Evolutionary conservation across 176 grass and related monocot species (phyloP).

Genomic region (maize (Zea mays)): Zm-B73-REFERENCE-NAM-5.0 NC_050102.1:177441001-177441500

Average conservation of each 20-base stretch:
- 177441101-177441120: background rate
- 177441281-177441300: slow-evolving; percentile 9
- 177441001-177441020: slow-evolving; percentile 11
- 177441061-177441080: background rate
- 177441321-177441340: background rate
- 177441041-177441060: slow-evolving; percentile 26
- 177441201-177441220: slow-evolving; percentile 1
- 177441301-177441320: background rate
- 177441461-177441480: too few relatives aligned
- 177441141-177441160: slow-evolving; percentile 36
- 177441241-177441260: slow-evolving; percentile 9
- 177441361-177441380: background rate
- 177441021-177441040: slow-evolving; percentile 30
- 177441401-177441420: background rate
- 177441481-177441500: too few relatives aligned
- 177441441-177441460: too few relatives aligned
- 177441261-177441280: slow-evolving; percentile 5
- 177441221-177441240: slow-evolving; percentile 22
- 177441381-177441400: too few relatives aligned
- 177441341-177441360: background rate
- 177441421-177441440: background rate
- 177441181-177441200: slow-evolving; percentile 40
- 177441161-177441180: slow-evolving; percentile 9
- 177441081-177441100: slow-evolving; percentile 22
- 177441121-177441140: slow-evolving; percentile 18